Base-by-base conservation (phyloP, 331 rosid genomes). In the Cydonia oblonga region DNA sequence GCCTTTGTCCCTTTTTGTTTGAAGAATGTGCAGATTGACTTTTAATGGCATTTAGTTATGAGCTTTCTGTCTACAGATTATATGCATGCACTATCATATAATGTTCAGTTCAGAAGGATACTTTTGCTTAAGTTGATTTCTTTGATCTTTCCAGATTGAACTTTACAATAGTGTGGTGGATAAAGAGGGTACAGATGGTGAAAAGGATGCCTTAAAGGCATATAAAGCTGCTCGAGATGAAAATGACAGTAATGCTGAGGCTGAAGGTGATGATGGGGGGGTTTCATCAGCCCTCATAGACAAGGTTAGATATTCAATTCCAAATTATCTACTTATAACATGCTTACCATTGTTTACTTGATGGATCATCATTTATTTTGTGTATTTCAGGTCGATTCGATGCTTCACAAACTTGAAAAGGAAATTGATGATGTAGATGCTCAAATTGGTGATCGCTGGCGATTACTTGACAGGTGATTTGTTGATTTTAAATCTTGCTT, bases 401-500 rank as follows among this genome's bases (percentile, higher is more conserved):
- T 93, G 96, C 98, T 90, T 72, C 98, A 93, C 70, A 90, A 90
- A 68, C 96, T 90, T 63, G 98, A 90, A 80, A 90, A 89, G 92
- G 98, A 90, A 85, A 93, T 93, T 61, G 97, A 90, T 81, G 95
- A 90, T 22, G 98, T 90, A 57, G 98, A 93, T 87, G 97, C 97
- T 8, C 81, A 90, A 84, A 93, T 93, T 61, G 98, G 98, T 64
- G 92, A 93, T 66, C 74, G 89, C 18, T 93, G 89, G 92, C 87
- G 77, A 81, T 82, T 93, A 63, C 88, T 93, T 33, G 98, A 93
- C 83, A 93, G 96, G 98, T 90, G 63, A 75, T 72, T 68, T 49
- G 66, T 75, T 71, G 57, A 68, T 52, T 60, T 69, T 61, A 29
- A 52, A 51, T 38, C 16, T 16, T 60, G 65, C 67, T 19, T 22